These are phyloP conservation scores for Calocera viscosa DNA, from an alignment of 768 basidiomycete species.

Conservation along the genomic window DNA sequence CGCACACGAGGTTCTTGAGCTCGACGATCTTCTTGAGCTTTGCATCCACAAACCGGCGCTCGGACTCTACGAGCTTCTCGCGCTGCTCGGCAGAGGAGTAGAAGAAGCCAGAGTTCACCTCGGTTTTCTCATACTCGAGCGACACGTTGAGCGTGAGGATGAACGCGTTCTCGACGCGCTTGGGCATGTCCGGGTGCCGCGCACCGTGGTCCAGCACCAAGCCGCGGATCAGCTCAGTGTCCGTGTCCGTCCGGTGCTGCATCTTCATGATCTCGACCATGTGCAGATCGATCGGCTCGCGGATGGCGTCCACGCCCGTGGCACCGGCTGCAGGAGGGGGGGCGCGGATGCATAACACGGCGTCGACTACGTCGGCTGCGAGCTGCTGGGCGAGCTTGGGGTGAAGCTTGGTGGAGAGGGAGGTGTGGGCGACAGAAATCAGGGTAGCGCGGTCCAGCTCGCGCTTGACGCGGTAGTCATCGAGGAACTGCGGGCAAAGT, in stretches of 20 bases:
- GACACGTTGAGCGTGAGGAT: slow-evolving; percentile 94
- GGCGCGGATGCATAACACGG: slow-evolving; percentile 70
- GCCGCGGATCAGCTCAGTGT: slow-evolving; percentile 90
- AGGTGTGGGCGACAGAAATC: slow-evolving; percentile 89
- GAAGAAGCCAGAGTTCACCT: slow-evolving; percentile 99
- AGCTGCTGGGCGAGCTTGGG: slow-evolving; percentile 70
- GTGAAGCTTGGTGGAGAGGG: slow-evolving; percentile 86
- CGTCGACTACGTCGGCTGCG: slow-evolving; percentile 87
- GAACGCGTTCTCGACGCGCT: slow-evolving; percentile 90
- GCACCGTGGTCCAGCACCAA: slow-evolving; percentile 96
- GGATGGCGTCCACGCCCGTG: slow-evolving; percentile 59
- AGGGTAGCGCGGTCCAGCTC: slow-evolving; percentile 80
- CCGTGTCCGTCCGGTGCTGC: slow-evolving; percentile 96
- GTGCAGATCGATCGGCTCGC: slow-evolving; percentile 90
- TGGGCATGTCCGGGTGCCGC: slow-evolving; percentile 98
- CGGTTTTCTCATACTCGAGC: slow-evolving; percentile 99
- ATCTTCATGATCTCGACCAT: slow-evolving; percentile 99
- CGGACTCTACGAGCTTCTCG: slow-evolving; percentile 96
- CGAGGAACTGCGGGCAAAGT: slow-evolving; percentile 60
- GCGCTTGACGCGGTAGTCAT: slow-evolving; percentile 67
- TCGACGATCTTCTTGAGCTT: slow-evolving; percentile 94
- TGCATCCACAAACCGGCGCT: slow-evolving; percentile 82
- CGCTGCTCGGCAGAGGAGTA: slow-evolving; percentile 97
- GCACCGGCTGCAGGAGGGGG: slow-evolving; percentile 38
- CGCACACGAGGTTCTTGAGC: slow-evolving; percentile 91